Evolutionary conservation across 352 stramenopile species (phyloP).

Genomic region (Globisporangium megalacanthum): DNA sequence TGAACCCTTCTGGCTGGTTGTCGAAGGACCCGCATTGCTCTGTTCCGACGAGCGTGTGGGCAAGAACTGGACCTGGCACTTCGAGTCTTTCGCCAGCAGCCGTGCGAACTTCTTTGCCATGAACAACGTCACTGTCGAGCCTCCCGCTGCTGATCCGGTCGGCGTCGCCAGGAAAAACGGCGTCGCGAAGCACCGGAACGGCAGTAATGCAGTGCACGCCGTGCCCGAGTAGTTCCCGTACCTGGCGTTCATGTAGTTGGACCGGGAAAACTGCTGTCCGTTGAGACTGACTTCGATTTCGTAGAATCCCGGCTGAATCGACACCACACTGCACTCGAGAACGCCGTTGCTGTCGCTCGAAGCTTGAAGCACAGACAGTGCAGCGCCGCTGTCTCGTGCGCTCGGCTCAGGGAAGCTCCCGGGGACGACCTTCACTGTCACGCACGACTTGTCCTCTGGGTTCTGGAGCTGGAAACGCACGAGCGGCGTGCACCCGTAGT

Average conservation of each 20-base stretch:
- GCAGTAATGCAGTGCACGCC: slow-evolving; percentile 47
- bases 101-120: slow-evolving; percentile 45
- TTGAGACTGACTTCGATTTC: slow-evolving; percentile 68
- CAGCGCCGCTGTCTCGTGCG: neutral
- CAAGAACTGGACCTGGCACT: slow-evolving; percentile 58
- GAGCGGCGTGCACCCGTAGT: slow-evolving; percentile 43
- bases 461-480: slow-evolving; percentile 44
- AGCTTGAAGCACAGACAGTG: neutral
- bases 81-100: slow-evolving; percentile 38
- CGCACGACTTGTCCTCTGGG: slow-evolving; percentile 11
- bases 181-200: slow-evolving; percentile 49
- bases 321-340: slow-evolving; percentile 28
- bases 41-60: slow-evolving; percentile 19
- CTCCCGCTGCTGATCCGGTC: slow-evolving; percentile 52
- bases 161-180: slow-evolving; percentile 62
- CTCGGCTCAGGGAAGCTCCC: slow-evolving; percentile 22
- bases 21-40: neutral
- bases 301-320: slow-evolving; percentile 36
- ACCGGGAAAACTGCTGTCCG: slow-evolving; percentile 53
- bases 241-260: slow-evolving; percentile 48
- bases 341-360: neutral
- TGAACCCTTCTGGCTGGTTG: slow-evolving; percentile 11
- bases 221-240: slow-evolving; percentile 63
- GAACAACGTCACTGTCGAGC: slow-evolving; percentile 52
- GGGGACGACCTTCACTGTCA: slow-evolving; percentile 17